Base-by-base conservation (phyloP, 192 early-diverging fungal genomes). In the Blastocladiella britannica region DNA sequence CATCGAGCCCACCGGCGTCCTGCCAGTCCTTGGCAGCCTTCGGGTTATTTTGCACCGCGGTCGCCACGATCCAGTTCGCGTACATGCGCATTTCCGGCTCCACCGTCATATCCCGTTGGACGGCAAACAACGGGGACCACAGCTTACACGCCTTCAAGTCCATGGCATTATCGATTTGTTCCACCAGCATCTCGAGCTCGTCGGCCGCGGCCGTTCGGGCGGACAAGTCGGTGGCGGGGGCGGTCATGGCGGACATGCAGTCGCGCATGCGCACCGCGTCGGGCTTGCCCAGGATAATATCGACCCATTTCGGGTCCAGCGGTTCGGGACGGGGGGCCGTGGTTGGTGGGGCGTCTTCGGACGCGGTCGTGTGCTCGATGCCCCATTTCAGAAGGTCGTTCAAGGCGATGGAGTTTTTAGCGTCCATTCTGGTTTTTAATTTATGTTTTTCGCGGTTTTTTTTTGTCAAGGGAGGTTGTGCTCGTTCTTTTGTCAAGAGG, bases 271-370 rank as follows among this genome's bases (percentile, higher is more conserved):
- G 61, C 3, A 65, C 65, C 7, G 74, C 59, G 53, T 80, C 77
- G 20, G 69, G 62, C 55, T 77, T 77, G 7, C 79, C 79, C 53
- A 81, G 54, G 29, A 81, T 74, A 25, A 81, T 64, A 20, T 81
- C 79, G 28, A 80, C 53, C 78, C 78, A 80, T 59, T 80, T 80
- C 18, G 79, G 71, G 57, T 81, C 78, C 66, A 67, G 25, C 30
- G 43, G 61, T 31, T 20, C 30, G 7, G 9, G 29, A 28, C 23
- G 3, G 7, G 18, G 27, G 5, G 2, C 8, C 23, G 15, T 1
- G 24, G 37, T 22, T 9, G 70, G 30, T 0, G 72, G 52, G 56
- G 63, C 68, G 54, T 68, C 67, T 24, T 29, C 53, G 26, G 31
- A 56, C 20, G 69, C 70, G 23, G 70, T 57, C 29, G 59, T 59